These are phyloP conservation scores for Epichloe gansuensis DNA, from an alignment of 2,329 filamentous ascomycete genomes.

Conservation along the genomic window DNA sequence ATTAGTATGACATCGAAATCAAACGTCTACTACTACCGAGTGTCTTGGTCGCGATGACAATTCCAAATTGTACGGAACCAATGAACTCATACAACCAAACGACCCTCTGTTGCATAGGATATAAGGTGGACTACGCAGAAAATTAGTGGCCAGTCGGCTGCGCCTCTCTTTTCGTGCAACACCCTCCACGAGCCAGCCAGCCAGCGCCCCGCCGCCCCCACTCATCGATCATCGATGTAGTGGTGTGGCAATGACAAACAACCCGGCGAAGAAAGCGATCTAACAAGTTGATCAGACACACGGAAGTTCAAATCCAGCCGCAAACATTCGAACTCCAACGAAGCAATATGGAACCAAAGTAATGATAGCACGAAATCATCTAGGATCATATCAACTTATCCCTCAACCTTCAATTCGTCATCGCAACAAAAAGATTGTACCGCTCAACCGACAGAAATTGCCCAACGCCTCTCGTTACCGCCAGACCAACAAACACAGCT, in stretches of 20 bases:
- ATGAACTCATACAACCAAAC: not conserved
- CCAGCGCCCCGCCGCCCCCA: not conserved
- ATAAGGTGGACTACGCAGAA: too few relatives aligned
- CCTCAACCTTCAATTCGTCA: not conserved
- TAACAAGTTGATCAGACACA: not conserved
- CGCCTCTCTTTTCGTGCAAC: too few relatives aligned
- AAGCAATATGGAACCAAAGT: not conserved
- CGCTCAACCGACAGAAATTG: not conserved
- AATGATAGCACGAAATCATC: not conserved
- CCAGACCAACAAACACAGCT: too few relatives aligned
- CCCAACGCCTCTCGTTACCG: too few relatives aligned
- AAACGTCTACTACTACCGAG: not conserved
- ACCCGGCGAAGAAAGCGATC: not conserved
- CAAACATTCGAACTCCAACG: not conserved
- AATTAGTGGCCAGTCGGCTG: too few relatives aligned
- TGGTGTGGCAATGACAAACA: not conserved
- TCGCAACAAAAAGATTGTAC: not conserved
- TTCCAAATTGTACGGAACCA: not conserved
- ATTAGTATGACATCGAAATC: not conserved
- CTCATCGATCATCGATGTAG: not conserved
- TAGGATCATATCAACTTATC: too few relatives aligned
- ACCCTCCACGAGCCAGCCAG: not conserved
- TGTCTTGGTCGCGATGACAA: not conserved
- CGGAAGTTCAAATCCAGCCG: not conserved
- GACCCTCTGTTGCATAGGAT: too few relatives aligned